Base-by-base conservation (phyloP, 768 basidiomycete species). In the Mycena belliarum region DNA sequence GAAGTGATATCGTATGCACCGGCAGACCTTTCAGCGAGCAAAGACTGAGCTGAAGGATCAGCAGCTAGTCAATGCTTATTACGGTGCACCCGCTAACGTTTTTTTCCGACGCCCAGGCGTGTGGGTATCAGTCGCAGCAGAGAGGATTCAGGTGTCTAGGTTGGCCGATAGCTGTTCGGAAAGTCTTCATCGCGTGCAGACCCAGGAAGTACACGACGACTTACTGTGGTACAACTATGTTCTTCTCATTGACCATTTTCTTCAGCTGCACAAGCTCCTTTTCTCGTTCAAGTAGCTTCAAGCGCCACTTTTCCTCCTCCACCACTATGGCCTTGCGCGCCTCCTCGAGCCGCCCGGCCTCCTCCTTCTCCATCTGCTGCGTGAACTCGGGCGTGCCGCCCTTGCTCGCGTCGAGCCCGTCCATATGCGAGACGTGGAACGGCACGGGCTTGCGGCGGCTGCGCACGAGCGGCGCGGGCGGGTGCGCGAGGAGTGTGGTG, bases 301-400 rank as follows among this genome's bases (percentile, higher is more conserved):
- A 73, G 38, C 84, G 78, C 85, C 87, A 87, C 50, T 81, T 81
- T 43, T 93, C 89, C 66, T 91, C 88, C 78, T 96, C 89, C 20
- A 81, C 82, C 38, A 89, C 68, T 37, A 97, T 76, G 21, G 78
- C 73, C 66, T 86, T 87, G 47, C 86, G 76, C 6, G 91, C 95
- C 33, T 83, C 83, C 50, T 95, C 91, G 51, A 98, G 68, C 54
- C 89, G 75, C 35, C 90, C 89, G 8, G 79, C 80, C 69, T 98
- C 97, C 37, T 91, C 93, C 66, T 82, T 87, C 72, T 95, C 94
- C 90, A 98, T 94, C 50, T 81, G 80, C 35, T 75, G 70, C 24
- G 85, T 88, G 65, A 98, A 98, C 74, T 98, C 96, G 1, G 95
- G 90, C 25, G 88, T 74, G 28, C 89, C 81, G 45, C 81, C 75